Evolutionary conservation across 768 basidiomycete genomes (phyloP), one percentile per base, ranked within the genome.

Genomic region (Lactarius evosmus): DNA sequence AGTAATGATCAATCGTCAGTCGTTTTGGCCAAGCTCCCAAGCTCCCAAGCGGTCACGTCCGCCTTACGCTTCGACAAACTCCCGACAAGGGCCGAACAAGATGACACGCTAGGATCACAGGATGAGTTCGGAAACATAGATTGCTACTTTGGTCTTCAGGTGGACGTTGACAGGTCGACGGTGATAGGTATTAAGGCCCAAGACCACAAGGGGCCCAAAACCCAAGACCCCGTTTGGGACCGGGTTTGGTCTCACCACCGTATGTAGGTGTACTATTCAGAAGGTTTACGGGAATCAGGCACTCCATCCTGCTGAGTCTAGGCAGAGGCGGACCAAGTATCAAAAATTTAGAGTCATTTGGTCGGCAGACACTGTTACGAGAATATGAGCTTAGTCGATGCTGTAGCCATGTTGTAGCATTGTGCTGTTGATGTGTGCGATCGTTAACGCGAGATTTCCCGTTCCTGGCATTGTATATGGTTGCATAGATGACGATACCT

Each of bases 121-220:
- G 63, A 32, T 19, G 22, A 29, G 22, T 6, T 11, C 9, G 38
- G 41, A 17, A 58, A 56, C 14, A 12, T 44, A 17, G 56, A 58
- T 14, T 55, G 40, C 38, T 58, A 67, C 19, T 58, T 64, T 22
- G 66, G 66, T 29, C 52, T 74, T 56, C 61, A 66, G 32, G 61
- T 66, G 17, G 56, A 36, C 32, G 34, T 66, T 19, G 65, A 66
- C n/a, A 40, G 27, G 40, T 41, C 61, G 4, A 19, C 62, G 8
- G 19, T 57, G 14, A 49, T 38, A 29, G 61, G 59, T 14, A 2
- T 8, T 32, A 52, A 5, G 30, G 16, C 8, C 30, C 2, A 17
- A 19, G 30, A 32, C 16, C 53, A 7, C 3, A 50, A 52, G 5
- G 7, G n/a, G n/a, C n/a, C 25, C 12, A 30, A 3, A 7, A 11